Percentiles rank a stretch among this genome's conserved stretches.
Evolutionary conservation across 1,284 basidiomycete species (phyloP).

Genomic region (Inonotus hispidus): DNA sequence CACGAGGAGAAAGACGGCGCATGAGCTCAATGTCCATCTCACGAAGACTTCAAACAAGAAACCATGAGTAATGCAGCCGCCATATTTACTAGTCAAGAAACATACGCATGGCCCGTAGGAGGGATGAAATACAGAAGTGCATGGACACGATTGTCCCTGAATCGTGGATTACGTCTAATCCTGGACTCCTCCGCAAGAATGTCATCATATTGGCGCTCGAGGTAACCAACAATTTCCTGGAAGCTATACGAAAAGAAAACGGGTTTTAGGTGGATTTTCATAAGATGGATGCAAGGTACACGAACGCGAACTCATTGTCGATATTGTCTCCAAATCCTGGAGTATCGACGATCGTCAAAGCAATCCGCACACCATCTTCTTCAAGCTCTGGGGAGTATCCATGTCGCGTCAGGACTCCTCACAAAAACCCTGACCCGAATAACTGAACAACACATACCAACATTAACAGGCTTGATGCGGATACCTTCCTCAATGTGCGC

Average conservation of each 20-base stretch:
- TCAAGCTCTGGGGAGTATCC: conserved; percentile 73
- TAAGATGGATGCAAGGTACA: conserved; percentile 22
- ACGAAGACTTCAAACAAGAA: conserved; percentile 64
- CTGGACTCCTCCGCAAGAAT: conserved; percentile 98
- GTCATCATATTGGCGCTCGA: conserved; percentile 99
- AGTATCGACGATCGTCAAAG: conserved; percentile 97
- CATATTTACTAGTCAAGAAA: conserved; percentile 15
- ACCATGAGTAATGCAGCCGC: not conserved
- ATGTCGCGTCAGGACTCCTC: not conserved
- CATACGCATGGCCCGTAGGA: conserved; percentile 79
- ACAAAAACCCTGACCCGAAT: conserved; percentile 4
- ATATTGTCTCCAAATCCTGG: conserved; percentile 99
- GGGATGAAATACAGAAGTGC: conserved; percentile 98
- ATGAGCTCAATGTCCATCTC: conserved; percentile 99
- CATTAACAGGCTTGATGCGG: conserved; percentile 92
- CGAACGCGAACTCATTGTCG: conserved; percentile 97
- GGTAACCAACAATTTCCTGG: conserved; percentile 93
- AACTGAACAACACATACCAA: conserved; percentile 55
- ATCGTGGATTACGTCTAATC: conserved; percentile 99
- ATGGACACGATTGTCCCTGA: conserved; percentile 96
- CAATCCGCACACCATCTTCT: conserved; percentile 97
- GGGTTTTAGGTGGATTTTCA: not conserved
- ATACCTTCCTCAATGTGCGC: conserved; percentile 95
- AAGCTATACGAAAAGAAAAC: conserved; percentile 49
- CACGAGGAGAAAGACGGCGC: conserved; percentile 92